These are phyloP conservation scores for Eleusine coracana DNA, from an alignment of 176 grass and related monocot species.

Conservation along the genomic window DNA sequence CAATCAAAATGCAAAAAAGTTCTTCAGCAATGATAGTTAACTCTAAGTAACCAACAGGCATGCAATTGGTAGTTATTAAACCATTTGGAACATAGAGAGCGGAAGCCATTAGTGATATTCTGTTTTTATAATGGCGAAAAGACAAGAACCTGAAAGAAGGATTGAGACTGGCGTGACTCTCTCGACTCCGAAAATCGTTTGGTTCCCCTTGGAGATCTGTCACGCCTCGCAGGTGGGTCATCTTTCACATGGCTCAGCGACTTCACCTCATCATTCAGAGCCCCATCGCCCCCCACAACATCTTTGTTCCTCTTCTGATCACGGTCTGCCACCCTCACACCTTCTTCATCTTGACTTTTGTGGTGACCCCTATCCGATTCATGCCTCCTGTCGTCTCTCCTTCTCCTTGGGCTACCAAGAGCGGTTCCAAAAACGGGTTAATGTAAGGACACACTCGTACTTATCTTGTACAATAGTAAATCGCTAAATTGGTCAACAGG, in stretches of 20 bases:
- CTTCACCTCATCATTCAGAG: constrained; percentile 29
- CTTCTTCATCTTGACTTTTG: constrained; percentile 39
- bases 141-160: constrained; percentile 61
- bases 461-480: not conserved
- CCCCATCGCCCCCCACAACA: constrained; percentile 14
- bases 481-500: not conserved
- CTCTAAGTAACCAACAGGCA: not conserved
- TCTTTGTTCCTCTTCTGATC: constrained; percentile 34
- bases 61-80: not conserved
- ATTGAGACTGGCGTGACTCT: constrained; percentile 42
- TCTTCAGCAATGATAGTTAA: not conserved
- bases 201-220: constrained; percentile 49
- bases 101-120: constrained; percentile 12
- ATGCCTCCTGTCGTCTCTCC: constrained; percentile 52
- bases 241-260: constrained; percentile 32
- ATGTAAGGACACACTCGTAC: not conserved
- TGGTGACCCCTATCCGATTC: constrained; percentile 47
- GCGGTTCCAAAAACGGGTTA: constrained; percentile 3
- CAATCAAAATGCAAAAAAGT: not conserved
- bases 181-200: constrained; percentile 51
- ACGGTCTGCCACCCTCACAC: constrained; percentile 8
- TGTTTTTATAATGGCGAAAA: constrained; percentile 17
- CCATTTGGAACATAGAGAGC: not conserved
- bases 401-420: constrained; percentile 54
- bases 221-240: constrained; percentile 26